Base-by-base conservation (phyloP, 2,329 filamentous ascomycete species). In the Zasmidium citrigriseum region DNA sequence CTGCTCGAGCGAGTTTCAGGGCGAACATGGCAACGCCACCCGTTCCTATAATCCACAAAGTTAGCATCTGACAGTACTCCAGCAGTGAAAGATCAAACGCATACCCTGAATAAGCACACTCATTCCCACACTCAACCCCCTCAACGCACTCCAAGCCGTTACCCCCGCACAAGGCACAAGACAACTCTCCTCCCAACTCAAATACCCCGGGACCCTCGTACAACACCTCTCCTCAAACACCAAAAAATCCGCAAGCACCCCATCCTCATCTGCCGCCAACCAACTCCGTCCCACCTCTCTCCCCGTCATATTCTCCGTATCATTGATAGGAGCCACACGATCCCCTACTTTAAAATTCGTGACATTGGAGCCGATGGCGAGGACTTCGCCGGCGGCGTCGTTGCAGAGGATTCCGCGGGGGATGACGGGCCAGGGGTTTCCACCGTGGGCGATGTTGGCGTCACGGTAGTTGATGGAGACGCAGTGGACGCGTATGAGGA, bases 121-220 rank as follows among this genome's bases (percentile, higher is more conserved):
- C 57, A 76, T 64, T 1, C 77, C 76, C 18, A 77, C 72, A 0
- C 60, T 64, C 11, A 72, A 63, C 1, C 71, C 76, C 59, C 75
- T 77, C n/a, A 70, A 50, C 18, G 59, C 59, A 24, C 55, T 57
- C 55, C 58, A 70, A 0, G 86, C 85, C 4, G 86, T 88, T 22
- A 87, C 77, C 1, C 79, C 80, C 0, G 86, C 84, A 57, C 86
- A 82, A 14, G 85, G 83, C 4, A 88, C 67, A 34, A 83, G 84
- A 20, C 78, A 76, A 0, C 84, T 86, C 71, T 88, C 83, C 58
- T 83, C 81, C 57, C 83, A 78, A 5, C 73, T 77, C 52, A 89
- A 65, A 67, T 86, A 83, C 0, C 74, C 75, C 0, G 86, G 86
- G 1, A 79, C 77, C 50, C 71, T 77, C 20, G 87, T 80, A 25